phyloP scores from a whole-genome alignment of 306 rosid species.

The Alnus glutinosa region DNA sequence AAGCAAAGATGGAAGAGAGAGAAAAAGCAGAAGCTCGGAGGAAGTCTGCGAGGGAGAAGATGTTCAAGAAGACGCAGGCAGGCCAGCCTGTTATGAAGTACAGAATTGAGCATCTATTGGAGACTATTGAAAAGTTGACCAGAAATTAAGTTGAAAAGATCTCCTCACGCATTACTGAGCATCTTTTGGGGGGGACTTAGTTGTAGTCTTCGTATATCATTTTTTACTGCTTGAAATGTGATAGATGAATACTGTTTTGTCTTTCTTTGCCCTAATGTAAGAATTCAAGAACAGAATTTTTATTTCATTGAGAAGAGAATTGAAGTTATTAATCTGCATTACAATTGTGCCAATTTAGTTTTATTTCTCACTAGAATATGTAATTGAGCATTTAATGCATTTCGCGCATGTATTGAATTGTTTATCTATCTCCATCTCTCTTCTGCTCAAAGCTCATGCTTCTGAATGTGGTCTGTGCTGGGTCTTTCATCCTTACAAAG shows the following conservation, averaged over 20 bases:
- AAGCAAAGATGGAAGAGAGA: constrained; percentile 53
- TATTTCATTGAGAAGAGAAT: neutral
- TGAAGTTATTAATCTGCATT: neutral
- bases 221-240: constrained; percentile 3
- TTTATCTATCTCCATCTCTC: neutral
- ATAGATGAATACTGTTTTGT: neutral
- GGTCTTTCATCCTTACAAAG: neutral
- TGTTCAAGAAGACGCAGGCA: constrained; percentile 63
- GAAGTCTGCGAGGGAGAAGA: constrained; percentile 54
- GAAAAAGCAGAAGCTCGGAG: constrained; percentile 59
- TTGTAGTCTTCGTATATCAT: neutral
- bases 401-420: neutral
- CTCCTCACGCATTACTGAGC: constrained; percentile 17
- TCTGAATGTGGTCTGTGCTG: neutral
- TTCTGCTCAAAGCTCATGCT: neutral
- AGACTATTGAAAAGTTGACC: constrained; percentile 54
- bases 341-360: neutral
- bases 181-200: neutral
- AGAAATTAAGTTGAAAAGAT: constrained; percentile 24
- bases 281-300: constrained; percentile 7
- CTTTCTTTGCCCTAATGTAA: neutral
- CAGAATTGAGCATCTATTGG: constrained; percentile 74
- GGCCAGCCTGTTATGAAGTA: constrained; percentile 96
- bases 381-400: neutral
- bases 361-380: neutral